Evolutionary conservation across 768 basidiomycete genomes (phyloP), one percentile per base, ranked within the genome.

Genomic region (Calocybe gangraenosa): DNA sequence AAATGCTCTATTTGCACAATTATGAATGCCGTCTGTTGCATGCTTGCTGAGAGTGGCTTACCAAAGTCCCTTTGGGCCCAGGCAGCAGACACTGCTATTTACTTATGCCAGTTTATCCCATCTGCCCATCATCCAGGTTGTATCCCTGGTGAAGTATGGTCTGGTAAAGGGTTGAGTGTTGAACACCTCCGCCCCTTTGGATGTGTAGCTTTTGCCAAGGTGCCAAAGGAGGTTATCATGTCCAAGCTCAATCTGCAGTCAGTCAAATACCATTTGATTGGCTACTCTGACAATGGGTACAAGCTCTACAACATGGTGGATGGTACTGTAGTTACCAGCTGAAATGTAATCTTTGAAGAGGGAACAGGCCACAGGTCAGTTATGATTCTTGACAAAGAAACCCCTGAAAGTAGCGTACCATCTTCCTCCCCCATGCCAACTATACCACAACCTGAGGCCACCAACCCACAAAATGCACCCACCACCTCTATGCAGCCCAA

Each of bases 81-180:
- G 37, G 54, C 34, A 18, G 63, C 58, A 0, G 8, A 37, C 0
- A 50, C 62, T 14, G 57, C 52, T 2, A 48, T 42, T 15, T 64
- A 65, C 25, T 25, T 65, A 0, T 34, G 48, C 1, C 64, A 65
- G 15, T 46, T 56, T 20, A 53, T 58, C 3, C 58, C 59, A 5
- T 35, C 34, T 5, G 6, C 34, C 6, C n/a, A 14, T n/a, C 34
- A 35, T 18, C n/a, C 34, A 5, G 34, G 17, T 35, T 7, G 7
- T 35, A 18, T 35, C 14, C 34, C 34, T 7, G n/a, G 7, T n/a
- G 34, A 14, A 14, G 34, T 18, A 14, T 35, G 34, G 34, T 6
- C 34, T 35, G 17, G 17, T 14, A 35, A 35, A 14, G 7, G 34
- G 13, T 14, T 6, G 34, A 5, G 14, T 18, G 34, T 35, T 18